A percentile compares a stretch with the other conserved stretches of the same genome.
These are phyloP conservation scores for Poa annua DNA, from an alignment of 176 grass and related monocot genomes.

Conservation along the genomic window DNA sequence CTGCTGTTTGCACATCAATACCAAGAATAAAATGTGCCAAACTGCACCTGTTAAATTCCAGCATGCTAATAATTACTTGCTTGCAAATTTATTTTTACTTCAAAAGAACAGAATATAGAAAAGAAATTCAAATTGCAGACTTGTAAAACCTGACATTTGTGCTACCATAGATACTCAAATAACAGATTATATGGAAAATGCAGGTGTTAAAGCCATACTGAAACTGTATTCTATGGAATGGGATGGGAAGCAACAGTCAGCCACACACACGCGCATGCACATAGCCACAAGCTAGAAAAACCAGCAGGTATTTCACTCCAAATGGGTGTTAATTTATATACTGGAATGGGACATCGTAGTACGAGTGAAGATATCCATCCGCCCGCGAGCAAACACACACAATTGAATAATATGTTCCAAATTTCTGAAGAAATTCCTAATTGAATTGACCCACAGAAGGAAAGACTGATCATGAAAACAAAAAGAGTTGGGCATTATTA, in stretches of 20 bases:
- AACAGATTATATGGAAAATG: slow-evolving; percentile 1
- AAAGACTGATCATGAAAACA: slow-evolving; percentile 30
- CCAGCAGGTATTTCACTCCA: not conserved
- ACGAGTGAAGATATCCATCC: not conserved
- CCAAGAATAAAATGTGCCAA: slow-evolving; percentile 81
- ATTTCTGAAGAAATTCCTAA: not conserved
- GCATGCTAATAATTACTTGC: slow-evolving; percentile 36
- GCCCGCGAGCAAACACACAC: not conserved
- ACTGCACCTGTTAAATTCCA: slow-evolving; percentile 77
- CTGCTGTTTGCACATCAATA: slow-evolving; percentile 54
- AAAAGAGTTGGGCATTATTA: slow-evolving; percentile 39
- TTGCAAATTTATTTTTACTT: slow-evolving; percentile 40
- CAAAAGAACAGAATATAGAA: slow-evolving; percentile 18
- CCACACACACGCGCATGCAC: not conserved
- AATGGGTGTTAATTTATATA: not conserved
- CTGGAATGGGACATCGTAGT: not conserved
- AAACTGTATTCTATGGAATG: not conserved
- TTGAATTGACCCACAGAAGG: not conserved
- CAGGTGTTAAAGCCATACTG: not conserved
- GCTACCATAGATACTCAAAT: not conserved
- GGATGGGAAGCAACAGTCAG: slow-evolving; percentile 26
- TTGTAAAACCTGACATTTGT: not conserved
- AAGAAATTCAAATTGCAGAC: slow-evolving; percentile 15
- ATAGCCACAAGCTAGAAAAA: slow-evolving; percentile 5
- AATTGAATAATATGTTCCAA: not conserved